These are phyloP conservation scores for Yamadazyma sp. DNA, from an alignment of 805 yeast species.

Conservation along the genomic window DNA sequence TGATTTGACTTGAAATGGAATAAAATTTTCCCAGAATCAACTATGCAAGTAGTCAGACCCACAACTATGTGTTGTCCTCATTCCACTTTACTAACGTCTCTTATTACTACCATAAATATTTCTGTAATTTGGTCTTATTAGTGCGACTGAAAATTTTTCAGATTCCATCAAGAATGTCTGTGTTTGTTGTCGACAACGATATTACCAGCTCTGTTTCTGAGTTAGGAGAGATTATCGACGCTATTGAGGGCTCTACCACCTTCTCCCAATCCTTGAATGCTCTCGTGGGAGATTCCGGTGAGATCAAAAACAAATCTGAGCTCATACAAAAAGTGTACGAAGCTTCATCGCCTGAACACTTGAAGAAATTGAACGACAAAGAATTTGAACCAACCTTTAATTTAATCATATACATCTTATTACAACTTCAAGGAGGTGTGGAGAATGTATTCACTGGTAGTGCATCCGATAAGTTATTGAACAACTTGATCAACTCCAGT, in stretches of 20 bases:
- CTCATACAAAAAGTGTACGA: conserved; percentile 28
- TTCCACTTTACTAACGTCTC: too few species aligned
- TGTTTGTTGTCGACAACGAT: conserved; percentile 44
- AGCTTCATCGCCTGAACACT: conserved; percentile 27
- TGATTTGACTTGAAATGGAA: too few species aligned
- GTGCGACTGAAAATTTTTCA: conserved; percentile 8
- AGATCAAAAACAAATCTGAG: conserved; percentile 27
- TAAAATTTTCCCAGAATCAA: too few species aligned
- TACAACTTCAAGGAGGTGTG: conserved; percentile 28
- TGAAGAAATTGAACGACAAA: conserved; percentile 39
- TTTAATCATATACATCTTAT: conserved; percentile 36
- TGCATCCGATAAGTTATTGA: conserved; percentile 21
- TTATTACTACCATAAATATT: too few species aligned
- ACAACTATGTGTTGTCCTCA: too few species aligned
- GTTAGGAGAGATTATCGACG: conserved; percentile 39
- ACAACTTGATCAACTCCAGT: conserved; percentile 29
- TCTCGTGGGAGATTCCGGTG: conserved; percentile 20
- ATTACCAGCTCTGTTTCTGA: conserved; percentile 41
- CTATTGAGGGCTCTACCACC: conserved; percentile 25
- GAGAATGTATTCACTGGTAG: conserved; percentile 26
- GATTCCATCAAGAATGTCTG: conserved; percentile 30
- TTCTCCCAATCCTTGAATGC: conserved; percentile 28
- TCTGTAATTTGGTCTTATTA: too few species aligned
- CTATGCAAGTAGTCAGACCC: too few species aligned
- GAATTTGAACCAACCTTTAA: conserved; percentile 48